Percentiles rank a stretch among this genome's conserved stretches.
These are phyloP conservation scores for Vigna radiata DNA, from an alignment of 306 rosid genomes.

Conservation along the genomic window DNA sequence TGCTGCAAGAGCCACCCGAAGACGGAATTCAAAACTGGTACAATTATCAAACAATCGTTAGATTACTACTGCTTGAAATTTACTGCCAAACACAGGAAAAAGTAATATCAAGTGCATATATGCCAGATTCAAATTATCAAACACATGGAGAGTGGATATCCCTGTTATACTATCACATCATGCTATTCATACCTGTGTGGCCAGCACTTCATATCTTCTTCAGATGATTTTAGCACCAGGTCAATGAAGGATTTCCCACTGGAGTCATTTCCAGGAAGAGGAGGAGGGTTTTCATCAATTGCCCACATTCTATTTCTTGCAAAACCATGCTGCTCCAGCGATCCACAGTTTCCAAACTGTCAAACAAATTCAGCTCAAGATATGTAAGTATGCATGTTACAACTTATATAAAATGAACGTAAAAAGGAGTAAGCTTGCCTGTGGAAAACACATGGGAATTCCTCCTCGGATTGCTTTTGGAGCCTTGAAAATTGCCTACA, in stretches of 20 bases:
- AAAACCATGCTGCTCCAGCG: conserved; percentile 86
- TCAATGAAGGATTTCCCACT: conserved; percentile 69
- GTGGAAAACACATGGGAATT: conserved; percentile 89
- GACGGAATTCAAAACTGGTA: conserved; percentile 86
- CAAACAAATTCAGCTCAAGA: conserved; percentile 37
- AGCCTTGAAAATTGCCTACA: conserved; percentile 72
- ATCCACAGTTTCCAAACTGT: conserved; percentile 91
- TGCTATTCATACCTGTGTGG: conserved; percentile 59
- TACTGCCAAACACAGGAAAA: conserved; percentile 32
- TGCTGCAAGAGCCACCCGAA: conserved; percentile 70
- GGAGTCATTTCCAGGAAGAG: conserved; percentile 59
- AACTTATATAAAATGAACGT: conserved; percentile 22
- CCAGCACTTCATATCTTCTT: conserved; percentile 84
- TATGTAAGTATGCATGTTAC: conserved; percentile 16
- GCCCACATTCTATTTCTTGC: conserved; percentile 89
- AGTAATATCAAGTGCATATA: conserved; percentile 3
- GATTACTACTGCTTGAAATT: conserved; percentile 30
- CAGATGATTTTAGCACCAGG: conserved; percentile 77
- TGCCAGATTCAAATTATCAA: background rate
- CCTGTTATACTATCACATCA: conserved; percentile 16
- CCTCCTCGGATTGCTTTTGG: conserved; percentile 91
- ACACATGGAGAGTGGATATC: background rate
- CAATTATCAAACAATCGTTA: conserved; percentile 34
- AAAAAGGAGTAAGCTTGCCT: conserved; percentile 56
- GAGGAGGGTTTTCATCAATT: conserved; percentile 78